Percentiles rank a stretch among this genome's conserved stretches.
Evolutionary conservation across 805 yeast genomes (phyloP).

Genomic region (Candida xiaguanensis): DNA sequence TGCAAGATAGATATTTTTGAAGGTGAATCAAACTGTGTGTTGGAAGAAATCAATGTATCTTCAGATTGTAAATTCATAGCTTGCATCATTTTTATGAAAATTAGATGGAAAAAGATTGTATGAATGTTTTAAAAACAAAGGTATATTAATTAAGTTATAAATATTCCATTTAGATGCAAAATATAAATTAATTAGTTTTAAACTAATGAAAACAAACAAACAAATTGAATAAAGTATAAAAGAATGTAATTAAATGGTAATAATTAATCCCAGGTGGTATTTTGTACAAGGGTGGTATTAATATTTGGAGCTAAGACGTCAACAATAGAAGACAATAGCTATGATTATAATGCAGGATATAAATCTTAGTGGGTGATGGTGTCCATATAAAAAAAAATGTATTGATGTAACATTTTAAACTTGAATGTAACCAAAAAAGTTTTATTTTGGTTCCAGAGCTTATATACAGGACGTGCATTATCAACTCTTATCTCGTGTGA

Average conservation of each 20-base stretch:
- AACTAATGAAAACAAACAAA: no score
- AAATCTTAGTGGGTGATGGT: background rate
- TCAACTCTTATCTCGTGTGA: background rate
- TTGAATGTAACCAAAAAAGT: background rate
- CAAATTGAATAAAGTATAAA: background rate
- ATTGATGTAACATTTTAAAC: background rate
- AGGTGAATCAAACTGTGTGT: background rate
- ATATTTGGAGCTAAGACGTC: no score
- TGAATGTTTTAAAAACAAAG: no score
- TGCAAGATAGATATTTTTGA: background rate
- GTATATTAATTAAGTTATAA: no score
- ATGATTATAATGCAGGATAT: no score
- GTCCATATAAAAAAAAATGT: background rate
- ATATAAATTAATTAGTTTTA: no score
- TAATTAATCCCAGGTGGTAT: background rate
- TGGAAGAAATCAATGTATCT: background rate
- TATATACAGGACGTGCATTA: background rate
- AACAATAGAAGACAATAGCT: no score
- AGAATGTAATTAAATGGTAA: background rate
- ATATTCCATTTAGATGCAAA: background rate
- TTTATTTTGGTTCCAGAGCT: background rate
- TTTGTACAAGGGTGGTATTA: background rate
- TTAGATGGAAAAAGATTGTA: background rate
- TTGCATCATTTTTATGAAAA: background rate
- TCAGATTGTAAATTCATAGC: background rate